phyloP scores from a whole-genome alignment of 176 grass and related monocot genomes.

The Avena sativa region DNA sequence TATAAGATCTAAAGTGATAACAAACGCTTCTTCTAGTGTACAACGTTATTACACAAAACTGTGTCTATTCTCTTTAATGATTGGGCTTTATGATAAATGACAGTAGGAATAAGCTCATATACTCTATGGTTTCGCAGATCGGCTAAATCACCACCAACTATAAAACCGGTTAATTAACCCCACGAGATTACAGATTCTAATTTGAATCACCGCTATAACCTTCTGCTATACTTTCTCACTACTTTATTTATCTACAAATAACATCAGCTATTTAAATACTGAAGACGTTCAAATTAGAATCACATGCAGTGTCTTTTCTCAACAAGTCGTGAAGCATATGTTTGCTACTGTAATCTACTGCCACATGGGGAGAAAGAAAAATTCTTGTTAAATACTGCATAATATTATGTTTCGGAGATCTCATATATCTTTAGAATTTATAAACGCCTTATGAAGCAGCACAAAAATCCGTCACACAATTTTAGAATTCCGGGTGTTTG shows the following conservation, averaged over 20 bases:
- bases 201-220: no score
- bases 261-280: not conserved
- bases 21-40: no score
- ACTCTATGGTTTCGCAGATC: no score
- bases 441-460: not conserved
- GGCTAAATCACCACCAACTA: no score
- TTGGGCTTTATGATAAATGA: no score
- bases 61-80: no score
- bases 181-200: no score
- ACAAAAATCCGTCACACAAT: not conserved
- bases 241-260: conserved; percentile 16
- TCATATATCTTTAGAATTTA: not conserved
- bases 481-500: conserved; percentile 5
- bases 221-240: not conserved
- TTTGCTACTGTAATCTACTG: not conserved
- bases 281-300: conserved; percentile 13
- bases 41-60: no score
- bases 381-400: not conserved
- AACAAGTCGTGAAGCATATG: conserved; percentile 1
- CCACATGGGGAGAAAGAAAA: not conserved
- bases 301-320: conserved; percentile 21
- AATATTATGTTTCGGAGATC: not conserved
- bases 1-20: no score
- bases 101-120: no score
- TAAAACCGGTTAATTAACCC: no score